A percentile compares a stretch with the other conserved stretches of the same genome.
These are phyloP conservation scores for Pistacia atlantica DNA, from an alignment of 345 rosid species.

Conservation along the genomic window DNA sequence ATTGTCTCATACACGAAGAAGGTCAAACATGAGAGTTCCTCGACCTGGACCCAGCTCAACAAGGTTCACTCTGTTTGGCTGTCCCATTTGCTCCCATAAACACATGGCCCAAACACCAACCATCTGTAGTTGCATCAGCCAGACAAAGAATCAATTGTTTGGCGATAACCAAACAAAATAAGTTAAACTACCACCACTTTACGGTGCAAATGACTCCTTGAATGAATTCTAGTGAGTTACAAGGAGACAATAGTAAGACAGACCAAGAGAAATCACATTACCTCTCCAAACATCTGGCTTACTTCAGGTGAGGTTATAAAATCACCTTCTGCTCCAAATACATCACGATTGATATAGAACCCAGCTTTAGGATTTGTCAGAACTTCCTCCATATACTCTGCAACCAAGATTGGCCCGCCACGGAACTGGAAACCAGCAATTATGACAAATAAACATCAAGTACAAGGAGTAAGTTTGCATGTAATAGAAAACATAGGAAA, in stretches of 20 bases:
- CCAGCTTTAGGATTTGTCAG: constrained; percentile 90
- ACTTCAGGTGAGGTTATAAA: constrained; percentile 98
- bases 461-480: constrained; percentile 4
- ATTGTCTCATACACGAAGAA: constrained; percentile 64
- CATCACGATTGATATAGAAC: constrained; percentile 86
- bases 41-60: constrained; percentile 96
- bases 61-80: constrained; percentile 71
- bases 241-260: constrained; percentile 3
- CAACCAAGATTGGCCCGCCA: constrained; percentile 91
- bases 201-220: neutral
- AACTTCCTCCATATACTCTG: constrained; percentile 96
- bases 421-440: constrained; percentile 56
- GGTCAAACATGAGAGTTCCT: constrained; percentile 94
- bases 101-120: constrained; percentile 91
- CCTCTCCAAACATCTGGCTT: constrained; percentile 97
- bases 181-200: neutral
- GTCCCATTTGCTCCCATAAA: constrained; percentile 96
- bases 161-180: neutral
- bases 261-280: constrained; percentile 23
- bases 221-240: neutral
- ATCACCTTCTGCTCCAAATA: constrained; percentile 93
- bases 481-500: neutral
- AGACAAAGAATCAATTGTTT: constrained; percentile 4
- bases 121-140: constrained; percentile 51
- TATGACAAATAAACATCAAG: constrained; percentile 16